Conservation (phyloP, 441 rosid genomes). For the Gossypium aridum region DNA sequence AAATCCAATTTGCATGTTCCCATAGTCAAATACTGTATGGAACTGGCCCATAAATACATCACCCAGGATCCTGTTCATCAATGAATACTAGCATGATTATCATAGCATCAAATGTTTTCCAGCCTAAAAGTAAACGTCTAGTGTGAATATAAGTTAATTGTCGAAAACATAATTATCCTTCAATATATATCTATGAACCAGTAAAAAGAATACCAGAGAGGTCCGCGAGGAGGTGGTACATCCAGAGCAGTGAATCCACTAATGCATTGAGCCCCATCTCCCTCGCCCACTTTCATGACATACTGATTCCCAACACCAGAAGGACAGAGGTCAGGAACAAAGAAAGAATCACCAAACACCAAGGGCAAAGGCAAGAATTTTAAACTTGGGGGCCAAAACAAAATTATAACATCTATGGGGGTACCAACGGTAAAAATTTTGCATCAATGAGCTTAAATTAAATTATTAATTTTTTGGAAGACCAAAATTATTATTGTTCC, state of each 20-base stretch:
- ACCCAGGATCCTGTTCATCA: conserved; percentile 60
- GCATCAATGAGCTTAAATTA: too few species aligned
- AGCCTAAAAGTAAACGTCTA: neutral
- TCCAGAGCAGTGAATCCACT: conserved; percentile 81
- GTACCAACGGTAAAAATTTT: too few species aligned
- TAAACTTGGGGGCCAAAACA: too few species aligned
- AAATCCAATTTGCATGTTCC: conserved; percentile 68
- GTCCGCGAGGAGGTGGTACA: conserved; percentile 78
- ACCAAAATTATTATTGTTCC: too few species aligned
- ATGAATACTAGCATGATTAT: neutral
- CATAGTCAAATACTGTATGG: conserved; percentile 84
- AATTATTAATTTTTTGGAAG: too few species aligned
- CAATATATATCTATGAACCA: neutral
- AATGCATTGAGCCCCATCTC: conserved; percentile 63
- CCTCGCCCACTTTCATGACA: conserved; percentile 65
- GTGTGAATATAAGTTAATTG: neutral
- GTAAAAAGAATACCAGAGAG: conserved; percentile 52
- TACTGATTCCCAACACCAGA: conserved; percentile 37
- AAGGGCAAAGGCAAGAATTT: too few species aligned
- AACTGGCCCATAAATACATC: conserved; percentile 74
- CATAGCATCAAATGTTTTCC: neutral
- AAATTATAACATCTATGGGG: too few species aligned
- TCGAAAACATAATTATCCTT: neutral
- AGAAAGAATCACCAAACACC: neutral
- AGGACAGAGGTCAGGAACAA: neutral